phyloP scores from a whole-genome alignment of 352 stramenopile species.

The Albugo candida region DNA sequence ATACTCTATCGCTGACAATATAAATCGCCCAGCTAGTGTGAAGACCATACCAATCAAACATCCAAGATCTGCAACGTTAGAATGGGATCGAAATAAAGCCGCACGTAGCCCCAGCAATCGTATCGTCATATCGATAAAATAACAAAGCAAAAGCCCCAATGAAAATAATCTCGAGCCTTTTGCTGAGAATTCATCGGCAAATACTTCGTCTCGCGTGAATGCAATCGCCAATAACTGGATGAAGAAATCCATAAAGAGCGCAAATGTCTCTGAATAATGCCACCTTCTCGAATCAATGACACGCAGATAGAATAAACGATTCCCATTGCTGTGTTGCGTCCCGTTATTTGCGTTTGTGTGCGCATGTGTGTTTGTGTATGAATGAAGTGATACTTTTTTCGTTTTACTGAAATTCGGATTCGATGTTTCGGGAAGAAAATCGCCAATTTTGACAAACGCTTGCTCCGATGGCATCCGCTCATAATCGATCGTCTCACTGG shows the following conservation, averaged over 20 bases:
- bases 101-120: constrained; percentile 46
- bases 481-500: constrained; percentile 22
- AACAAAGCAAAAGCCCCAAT: constrained; percentile 52
- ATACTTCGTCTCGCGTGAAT: constrained; percentile 33
- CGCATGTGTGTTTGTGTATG: no score
- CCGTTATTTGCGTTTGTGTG: constrained; percentile 5
- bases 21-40: constrained; percentile 26
- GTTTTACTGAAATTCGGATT: constrained; percentile 51
- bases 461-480: constrained; percentile 26
- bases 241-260: constrained; percentile 74
- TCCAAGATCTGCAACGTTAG: constrained; percentile 60
- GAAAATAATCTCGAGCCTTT: constrained; percentile 58
- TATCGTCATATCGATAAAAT: constrained; percentile 71
- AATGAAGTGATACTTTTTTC: no score
- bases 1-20: constrained; percentile 30
- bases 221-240: constrained; percentile 63
- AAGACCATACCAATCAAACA: constrained; percentile 46
- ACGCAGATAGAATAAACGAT: constrained; percentile 61
- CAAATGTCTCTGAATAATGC: constrained; percentile 74
- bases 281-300: constrained; percentile 78
- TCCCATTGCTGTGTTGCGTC: constrained; percentile 16
- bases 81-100: constrained; percentile 61
- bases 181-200: constrained; percentile 38
- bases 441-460: constrained; percentile 67
- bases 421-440: constrained; percentile 37